Evolutionary conservation across 2,329 filamentous ascomycete species (phyloP).

Genomic region (Penicillium sp.): DNA sequence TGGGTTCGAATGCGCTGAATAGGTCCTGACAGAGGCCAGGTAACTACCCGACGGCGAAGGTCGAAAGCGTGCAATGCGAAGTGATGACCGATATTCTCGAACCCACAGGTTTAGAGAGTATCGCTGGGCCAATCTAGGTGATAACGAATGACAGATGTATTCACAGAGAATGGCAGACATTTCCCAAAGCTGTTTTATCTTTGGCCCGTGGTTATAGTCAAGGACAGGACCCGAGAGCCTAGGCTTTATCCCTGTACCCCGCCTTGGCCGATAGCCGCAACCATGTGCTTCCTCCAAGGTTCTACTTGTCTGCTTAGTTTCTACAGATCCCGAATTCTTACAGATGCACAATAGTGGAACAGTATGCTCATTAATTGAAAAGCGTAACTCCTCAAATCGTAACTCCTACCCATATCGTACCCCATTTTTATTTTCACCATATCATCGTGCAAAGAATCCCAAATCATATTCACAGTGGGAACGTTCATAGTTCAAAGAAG

Average conservation of each 20-base stretch:
- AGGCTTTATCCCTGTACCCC: constrained; percentile 25
- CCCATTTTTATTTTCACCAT: constrained; percentile 30
- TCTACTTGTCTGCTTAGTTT: not conserved
- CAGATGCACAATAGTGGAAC: not conserved
- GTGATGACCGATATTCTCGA: not conserved
- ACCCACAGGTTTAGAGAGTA: not conserved
- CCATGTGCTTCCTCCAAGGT: constrained; percentile 20
- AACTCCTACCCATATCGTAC: constrained; percentile 31
- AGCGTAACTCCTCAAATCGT: constrained; percentile 24
- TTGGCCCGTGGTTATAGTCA: constrained; percentile 10
- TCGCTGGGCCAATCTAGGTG: not conserved
- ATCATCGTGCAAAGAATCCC: constrained; percentile 22
- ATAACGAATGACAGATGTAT: constrained; percentile 3
- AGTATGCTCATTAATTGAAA: constrained; percentile 21
- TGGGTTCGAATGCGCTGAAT: constrained; percentile 11
- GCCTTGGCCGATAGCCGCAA: constrained; percentile 16
- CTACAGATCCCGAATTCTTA: not conserved
- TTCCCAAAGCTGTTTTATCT: not conserved
- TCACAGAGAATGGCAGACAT: constrained; percentile 12
- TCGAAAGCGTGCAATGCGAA: not conserved
- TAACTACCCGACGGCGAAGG: not conserved
- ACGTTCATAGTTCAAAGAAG: constrained; percentile 16
- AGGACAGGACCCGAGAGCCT: constrained; percentile 19
- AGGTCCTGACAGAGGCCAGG: constrained; percentile 6
- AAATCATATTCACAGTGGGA: constrained; percentile 23